A percentile compares a stretch with the other conserved stretches of the same genome.
These are phyloP conservation scores for Paxillus involutus DNA, from an alignment of 768 basidiomycete genomes.

Conservation along the genomic window DNA sequence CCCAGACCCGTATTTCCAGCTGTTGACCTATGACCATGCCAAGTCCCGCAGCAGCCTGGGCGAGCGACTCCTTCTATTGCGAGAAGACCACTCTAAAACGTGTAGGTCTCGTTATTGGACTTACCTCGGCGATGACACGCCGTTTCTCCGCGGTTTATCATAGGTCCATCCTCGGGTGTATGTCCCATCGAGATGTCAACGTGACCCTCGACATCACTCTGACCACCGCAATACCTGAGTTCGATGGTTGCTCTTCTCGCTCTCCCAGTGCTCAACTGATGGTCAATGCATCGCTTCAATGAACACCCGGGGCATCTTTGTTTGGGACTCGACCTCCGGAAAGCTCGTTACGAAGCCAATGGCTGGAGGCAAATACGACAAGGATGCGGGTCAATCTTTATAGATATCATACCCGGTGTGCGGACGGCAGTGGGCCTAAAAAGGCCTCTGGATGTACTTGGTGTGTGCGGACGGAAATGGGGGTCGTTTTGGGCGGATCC, in stretches of 20 bases:
- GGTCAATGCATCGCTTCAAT: slow-evolving; percentile 29
- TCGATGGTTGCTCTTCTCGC: not conserved
- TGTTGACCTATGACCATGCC: not conserved
- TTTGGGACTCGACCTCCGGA: slow-evolving; percentile 30
- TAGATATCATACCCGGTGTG: too few species aligned
- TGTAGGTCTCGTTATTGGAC: not conserved
- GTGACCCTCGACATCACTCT: not conserved
- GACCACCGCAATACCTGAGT: not conserved
- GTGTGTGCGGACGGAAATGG: too few species aligned
- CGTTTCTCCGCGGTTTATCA: too few species aligned
- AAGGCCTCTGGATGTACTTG: too few species aligned
- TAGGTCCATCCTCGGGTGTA: not conserved
- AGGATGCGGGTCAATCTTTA: too few species aligned
- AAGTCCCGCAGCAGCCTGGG: not conserved
- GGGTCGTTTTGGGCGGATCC: too few species aligned
- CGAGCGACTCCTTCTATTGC: not conserved
- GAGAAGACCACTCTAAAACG: not conserved
- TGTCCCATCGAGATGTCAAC: not conserved
- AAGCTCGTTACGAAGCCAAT: slow-evolving; percentile 23
- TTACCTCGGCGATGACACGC: not conserved
- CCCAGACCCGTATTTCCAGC: not conserved
- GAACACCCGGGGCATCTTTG: slow-evolving; percentile 12
- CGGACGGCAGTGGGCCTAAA: too few species aligned
- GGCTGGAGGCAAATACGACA: slow-evolving; percentile 2
- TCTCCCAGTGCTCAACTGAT: slow-evolving; percentile 25